Conservation (phyloP, 345 rosid species). For the Noccaea caerulescens region DNA sequence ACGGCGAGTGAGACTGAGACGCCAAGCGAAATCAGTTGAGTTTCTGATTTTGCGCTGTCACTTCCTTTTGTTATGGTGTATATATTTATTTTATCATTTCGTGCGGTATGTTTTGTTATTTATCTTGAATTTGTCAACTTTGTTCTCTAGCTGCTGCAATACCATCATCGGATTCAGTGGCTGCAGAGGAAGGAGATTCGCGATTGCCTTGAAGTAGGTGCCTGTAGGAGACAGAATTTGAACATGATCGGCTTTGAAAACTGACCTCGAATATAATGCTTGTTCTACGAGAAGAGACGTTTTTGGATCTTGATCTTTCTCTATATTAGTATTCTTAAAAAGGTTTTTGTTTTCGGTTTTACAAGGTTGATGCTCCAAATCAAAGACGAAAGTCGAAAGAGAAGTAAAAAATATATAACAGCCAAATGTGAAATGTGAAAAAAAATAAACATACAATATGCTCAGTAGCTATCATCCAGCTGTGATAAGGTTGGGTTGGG, state of each 20-base stretch:
- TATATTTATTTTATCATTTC: background rate
- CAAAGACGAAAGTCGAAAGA: too few species aligned
- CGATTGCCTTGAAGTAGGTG: constrained; percentile 24
- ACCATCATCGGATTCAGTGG: constrained; percentile 30
- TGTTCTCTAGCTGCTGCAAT: constrained; percentile 28
- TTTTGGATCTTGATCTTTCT: constrained; percentile 18
- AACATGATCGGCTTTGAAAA: constrained; percentile 32
- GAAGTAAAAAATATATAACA: too few species aligned
- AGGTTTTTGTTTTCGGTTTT: constrained; percentile 3
- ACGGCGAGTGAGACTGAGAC: constrained; percentile 43
- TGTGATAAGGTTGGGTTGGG: too few species aligned
- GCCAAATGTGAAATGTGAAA: too few species aligned
- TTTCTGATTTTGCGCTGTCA: constrained; percentile 19
- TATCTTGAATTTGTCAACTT: constrained; percentile 1
- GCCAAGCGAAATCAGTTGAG: constrained; percentile 50
- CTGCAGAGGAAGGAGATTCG: constrained; percentile 35
- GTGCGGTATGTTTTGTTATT: constrained; percentile 11
- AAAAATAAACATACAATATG: too few species aligned
- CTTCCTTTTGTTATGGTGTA: background rate
- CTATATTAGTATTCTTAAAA: background rate
- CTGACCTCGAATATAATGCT: constrained; percentile 21
- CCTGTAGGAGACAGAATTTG: constrained; percentile 21
- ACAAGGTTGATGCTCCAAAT: background rate
- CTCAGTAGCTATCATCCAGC: too few species aligned
- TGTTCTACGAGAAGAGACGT: constrained; percentile 7